A percentile compares a stretch with the other conserved stretches of the same genome.
These are phyloP conservation scores for Sisymbrium altissimum DNA, from an alignment of 345 rosid genomes.

Conservation along the genomic window DNA sequence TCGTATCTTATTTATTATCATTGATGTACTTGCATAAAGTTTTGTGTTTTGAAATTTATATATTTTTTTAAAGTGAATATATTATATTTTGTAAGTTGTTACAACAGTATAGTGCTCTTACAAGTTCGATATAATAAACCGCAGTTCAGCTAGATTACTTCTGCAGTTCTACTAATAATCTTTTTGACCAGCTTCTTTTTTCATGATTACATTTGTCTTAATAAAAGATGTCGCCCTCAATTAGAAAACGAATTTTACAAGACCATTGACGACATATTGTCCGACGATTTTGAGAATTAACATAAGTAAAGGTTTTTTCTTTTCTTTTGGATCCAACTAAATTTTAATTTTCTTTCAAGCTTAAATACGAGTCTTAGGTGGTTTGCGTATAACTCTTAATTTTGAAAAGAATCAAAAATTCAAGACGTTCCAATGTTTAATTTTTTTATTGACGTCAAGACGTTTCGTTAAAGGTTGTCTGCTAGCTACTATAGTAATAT, in stretches of 20 bases:
- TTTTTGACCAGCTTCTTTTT: neutral
- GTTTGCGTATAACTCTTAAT: neutral
- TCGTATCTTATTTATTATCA: constrained; percentile 4
- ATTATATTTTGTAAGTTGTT: neutral
- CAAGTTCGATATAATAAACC: neutral
- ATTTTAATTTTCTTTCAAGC: neutral
- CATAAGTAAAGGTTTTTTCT: neutral
- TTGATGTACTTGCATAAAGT: constrained; percentile 9
- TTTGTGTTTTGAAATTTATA: neutral
- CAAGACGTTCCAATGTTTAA: neutral
- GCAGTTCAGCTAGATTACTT: neutral
- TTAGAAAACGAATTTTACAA: neutral
- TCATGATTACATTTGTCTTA: neutral
- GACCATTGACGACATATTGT: neutral
- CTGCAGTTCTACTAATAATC: neutral
- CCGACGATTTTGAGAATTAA: neutral
- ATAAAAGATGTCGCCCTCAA: neutral
- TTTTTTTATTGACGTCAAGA: too few relatives aligned
- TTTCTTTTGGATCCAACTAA: neutral
- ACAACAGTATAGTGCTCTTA: constrained; percentile 1
- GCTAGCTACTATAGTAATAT: neutral
- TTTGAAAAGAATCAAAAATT: neutral
- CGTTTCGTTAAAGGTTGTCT: neutral
- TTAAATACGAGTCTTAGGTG: neutral
- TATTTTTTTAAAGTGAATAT: neutral